phyloP scores from a whole-genome alignment of 2,329 filamentous ascomycete species.

The Botrytis sinoallii region DNA sequence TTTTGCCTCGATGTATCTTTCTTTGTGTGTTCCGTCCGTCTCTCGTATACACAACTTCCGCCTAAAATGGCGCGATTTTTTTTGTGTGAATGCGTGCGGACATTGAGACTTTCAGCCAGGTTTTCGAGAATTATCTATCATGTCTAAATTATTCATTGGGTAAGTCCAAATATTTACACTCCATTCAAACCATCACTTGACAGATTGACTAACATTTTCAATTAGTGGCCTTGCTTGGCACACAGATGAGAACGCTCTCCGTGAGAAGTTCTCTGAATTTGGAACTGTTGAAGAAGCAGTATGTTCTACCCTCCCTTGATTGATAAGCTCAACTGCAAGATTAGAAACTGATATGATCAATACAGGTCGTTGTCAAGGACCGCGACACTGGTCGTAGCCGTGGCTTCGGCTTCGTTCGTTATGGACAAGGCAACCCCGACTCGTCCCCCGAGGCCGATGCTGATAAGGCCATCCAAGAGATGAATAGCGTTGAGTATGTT shows the following conservation, averaged over 20 bases:
- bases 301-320: conserved; percentile 45
- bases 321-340: conserved; percentile 5
- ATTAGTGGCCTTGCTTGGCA: conserved; percentile 94
- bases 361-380: conserved; percentile 93
- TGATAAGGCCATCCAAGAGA: conserved; percentile 69
- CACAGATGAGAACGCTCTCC: conserved; percentile 84
- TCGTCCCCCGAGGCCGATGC: conserved; percentile 60
- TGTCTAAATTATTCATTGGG: conserved; percentile 97
- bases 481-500: conserved; percentile 88
- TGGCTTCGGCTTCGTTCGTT: conserved; percentile 96
- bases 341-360: conserved; percentile 29
- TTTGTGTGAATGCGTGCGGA: conserved; percentile 39
- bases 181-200: conserved; percentile 3
- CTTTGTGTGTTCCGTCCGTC: conserved; percentile 37
- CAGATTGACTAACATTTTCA: conserved; percentile 12
- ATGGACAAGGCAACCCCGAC: conserved; percentile 49
- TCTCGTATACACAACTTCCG: conserved; percentile 35
- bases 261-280: conserved; percentile 89
- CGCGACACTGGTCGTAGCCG: conserved; percentile 94
- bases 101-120: conserved; percentile 41
- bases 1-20: conserved; percentile 40
- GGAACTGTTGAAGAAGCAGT: conserved; percentile 93
- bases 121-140: conserved; percentile 46
- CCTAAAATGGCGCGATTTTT: conserved; percentile 33
- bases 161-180: conserved; percentile 47